Evolutionary conservation across 1,139 yeast species (phyloP).

Genomic region (Suhomyces yuchorum): DNA sequence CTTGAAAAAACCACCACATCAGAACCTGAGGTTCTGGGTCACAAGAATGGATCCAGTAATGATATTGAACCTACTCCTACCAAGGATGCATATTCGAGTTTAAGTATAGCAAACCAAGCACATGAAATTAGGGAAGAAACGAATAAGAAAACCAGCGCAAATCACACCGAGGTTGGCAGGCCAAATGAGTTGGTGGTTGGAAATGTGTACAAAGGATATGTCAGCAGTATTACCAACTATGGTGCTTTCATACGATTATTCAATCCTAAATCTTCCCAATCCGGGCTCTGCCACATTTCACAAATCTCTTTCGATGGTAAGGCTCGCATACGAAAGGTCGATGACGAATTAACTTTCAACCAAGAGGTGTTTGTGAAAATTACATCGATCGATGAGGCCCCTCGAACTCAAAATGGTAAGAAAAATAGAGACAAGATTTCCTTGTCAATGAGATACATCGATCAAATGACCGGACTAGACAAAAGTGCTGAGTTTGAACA

Average conservation of each 20-base stretch:
- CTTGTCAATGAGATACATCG: constrained; percentile 72
- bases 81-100: constrained; percentile 14
- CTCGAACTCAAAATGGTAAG: constrained; percentile 25
- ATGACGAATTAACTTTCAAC: constrained; percentile 56
- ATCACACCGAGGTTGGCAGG: neutral
- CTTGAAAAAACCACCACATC: neutral
- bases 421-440: constrained; percentile 44
- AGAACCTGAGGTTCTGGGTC: neutral
- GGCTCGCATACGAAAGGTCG: constrained; percentile 55
- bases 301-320: constrained; percentile 53
- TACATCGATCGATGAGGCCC: constrained; percentile 38
- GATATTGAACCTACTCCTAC: neutral
- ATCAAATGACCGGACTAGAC: constrained; percentile 67
- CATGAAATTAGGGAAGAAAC: neutral
- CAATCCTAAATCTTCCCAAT: constrained; percentile 26
- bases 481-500: constrained; percentile 21
- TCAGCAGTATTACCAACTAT: constrained; percentile 60
- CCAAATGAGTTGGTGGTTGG: constrained; percentile 26
- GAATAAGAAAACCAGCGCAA: neutral
- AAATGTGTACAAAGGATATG: constrained; percentile 59
- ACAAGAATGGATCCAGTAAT: neutral
- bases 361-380: constrained; percentile 72
- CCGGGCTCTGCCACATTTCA: constrained; percentile 80
- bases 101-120: constrained; percentile 19
- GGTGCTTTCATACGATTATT: constrained; percentile 72